Conservation (phyloP, 306 rosid genomes). For the Prunus dulcis region DNA sequence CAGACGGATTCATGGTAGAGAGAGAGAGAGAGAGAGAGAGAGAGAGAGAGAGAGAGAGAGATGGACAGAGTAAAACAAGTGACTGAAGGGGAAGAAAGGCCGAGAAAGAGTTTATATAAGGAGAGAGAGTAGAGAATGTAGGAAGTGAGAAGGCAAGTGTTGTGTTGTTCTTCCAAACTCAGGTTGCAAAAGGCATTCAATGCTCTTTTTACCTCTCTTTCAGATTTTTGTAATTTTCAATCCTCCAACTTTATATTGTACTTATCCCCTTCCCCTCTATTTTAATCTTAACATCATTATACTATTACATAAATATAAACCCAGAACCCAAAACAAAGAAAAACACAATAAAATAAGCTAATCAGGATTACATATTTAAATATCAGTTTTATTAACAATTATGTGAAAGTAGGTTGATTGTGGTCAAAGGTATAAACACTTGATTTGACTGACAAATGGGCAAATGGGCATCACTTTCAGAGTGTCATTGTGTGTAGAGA, state of each 20-base stretch:
- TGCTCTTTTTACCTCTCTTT: not conserved
- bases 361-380: too few relatives aligned
- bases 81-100: conserved; percentile 18
- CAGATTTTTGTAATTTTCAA: not conserved
- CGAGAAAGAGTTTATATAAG: conserved; percentile 37
- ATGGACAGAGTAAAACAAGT: conserved; percentile 14
- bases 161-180: not conserved
- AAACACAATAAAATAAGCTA: too few relatives aligned
- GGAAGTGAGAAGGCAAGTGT: not conserved
- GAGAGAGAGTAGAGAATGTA: conserved; percentile 3
- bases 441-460: not conserved
- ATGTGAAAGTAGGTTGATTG: not conserved
- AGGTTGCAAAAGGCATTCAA: not conserved
- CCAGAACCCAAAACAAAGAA: too few relatives aligned
- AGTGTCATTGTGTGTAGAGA: conserved; percentile 1
- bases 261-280: too few relatives aligned
- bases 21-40: conserved; percentile 11
- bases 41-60: conserved; percentile 14
- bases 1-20: conserved; percentile 60
- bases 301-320: too few relatives aligned
- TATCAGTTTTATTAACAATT: too few relatives aligned
- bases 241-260: too few relatives aligned
- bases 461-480: not conserved
- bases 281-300: too few relatives aligned
- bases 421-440: not conserved